Evolutionary conservation across 1,139 yeast genomes (phyloP).

Genomic region (Geotrichum candidum): DNA sequence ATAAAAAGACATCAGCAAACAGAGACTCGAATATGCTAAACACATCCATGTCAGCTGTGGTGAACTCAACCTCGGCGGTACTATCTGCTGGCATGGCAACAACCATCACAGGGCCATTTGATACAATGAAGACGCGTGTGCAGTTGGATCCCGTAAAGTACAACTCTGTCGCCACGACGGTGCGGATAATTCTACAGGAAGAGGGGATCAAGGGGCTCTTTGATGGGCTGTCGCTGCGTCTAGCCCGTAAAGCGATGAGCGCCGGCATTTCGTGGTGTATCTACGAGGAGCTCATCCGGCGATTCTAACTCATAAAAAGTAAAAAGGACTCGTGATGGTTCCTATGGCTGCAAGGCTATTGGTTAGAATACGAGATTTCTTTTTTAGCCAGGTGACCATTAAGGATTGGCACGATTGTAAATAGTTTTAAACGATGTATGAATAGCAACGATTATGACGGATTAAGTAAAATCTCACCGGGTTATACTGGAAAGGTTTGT

Average conservation of each 20-base stretch:
- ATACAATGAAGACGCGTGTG: constrained; percentile 85
- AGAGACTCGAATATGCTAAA: constrained; percentile 14
- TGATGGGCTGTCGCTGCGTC: constrained; percentile 75
- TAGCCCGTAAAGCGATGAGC: constrained; percentile 79
- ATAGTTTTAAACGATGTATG: neutral
- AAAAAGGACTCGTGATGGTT: neutral
- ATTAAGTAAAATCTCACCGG: neutral
- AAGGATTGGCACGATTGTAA: neutral
- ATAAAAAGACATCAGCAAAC: neutral
- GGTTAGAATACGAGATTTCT: neutral
- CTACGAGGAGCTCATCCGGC: constrained; percentile 69
- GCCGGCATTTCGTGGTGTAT: constrained; percentile 98
- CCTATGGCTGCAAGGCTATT: neutral
- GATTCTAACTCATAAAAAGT: constrained; percentile 12
- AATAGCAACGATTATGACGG: neutral
- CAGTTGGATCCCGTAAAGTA: constrained; percentile 57
- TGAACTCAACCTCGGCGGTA: constrained; percentile 68
- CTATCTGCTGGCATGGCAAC: constrained; percentile 77
- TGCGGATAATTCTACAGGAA: constrained; percentile 40
- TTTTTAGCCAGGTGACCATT: neutral
- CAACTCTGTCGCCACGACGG: constrained; percentile 39
- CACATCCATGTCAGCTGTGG: constrained; percentile 45
- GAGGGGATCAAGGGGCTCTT: constrained; percentile 64
- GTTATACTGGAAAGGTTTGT: neutral
- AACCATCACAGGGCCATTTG: constrained; percentile 88